Percentiles rank a stretch among this genome's conserved stretches.
Evolutionary conservation across 2,329 filamentous ascomycete genomes (phyloP).

Genomic region (Colletotrichum karsti): DNA sequence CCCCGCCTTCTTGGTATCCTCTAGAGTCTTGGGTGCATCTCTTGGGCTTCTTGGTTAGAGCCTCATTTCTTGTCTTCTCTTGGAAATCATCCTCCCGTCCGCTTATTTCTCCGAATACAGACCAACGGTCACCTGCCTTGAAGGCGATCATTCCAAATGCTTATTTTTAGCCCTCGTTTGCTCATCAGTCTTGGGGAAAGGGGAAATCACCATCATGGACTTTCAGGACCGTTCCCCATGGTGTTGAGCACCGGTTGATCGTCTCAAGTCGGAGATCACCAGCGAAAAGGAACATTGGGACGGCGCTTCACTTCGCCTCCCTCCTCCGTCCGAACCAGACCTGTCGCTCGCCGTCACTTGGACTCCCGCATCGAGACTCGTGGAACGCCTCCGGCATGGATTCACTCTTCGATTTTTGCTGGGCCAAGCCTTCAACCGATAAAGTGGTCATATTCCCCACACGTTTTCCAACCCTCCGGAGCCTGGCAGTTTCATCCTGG

Average conservation of each 20-base stretch:
- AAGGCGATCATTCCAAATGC: constrained; percentile 12
- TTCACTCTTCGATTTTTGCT: not conserved
- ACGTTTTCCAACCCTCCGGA: constrained; percentile 12
- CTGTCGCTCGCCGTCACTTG: not conserved
- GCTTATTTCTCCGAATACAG: constrained; percentile 1
- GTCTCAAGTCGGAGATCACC: constrained; percentile 9
- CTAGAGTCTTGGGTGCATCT: constrained; percentile 20
- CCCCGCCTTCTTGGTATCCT: constrained; percentile 3
- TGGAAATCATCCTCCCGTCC: not conserved
- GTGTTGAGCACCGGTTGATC: not conserved
- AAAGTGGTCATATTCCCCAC: constrained; percentile 27
- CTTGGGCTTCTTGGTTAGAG: constrained; percentile 15
- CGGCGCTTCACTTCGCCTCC: not conserved
- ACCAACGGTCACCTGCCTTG: not conserved
- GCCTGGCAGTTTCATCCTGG: constrained; percentile 26
- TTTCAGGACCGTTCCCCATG: not conserved
- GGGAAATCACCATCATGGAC: constrained; percentile 1
- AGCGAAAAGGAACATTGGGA: not conserved
- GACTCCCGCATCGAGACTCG: constrained; percentile 8
- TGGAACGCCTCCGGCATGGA: constrained; percentile 5
- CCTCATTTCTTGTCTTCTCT: constrained; percentile 22
- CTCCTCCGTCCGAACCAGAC: constrained; percentile 23
- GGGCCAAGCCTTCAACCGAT: constrained; percentile 16
- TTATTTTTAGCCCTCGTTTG: constrained; percentile 6
- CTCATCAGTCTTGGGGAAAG: no score